A percentile compares a stretch with the other conserved stretches of the same genome.
phyloP scores from a whole-genome alignment of 345 rosid genomes.

The Populus nigra region DNA sequence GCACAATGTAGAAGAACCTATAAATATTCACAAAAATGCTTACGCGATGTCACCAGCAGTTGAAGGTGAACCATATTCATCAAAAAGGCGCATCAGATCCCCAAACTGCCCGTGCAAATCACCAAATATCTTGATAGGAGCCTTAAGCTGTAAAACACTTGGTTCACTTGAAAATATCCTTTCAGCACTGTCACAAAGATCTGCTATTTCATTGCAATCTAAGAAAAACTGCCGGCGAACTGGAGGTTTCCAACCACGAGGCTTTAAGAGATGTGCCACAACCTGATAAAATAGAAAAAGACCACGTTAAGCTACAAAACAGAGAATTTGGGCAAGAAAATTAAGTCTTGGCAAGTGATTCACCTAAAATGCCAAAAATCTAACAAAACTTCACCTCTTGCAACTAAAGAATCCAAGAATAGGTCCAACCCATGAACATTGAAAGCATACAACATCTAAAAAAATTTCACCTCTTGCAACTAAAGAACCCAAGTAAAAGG shows the following conservation, averaged over 20 bases:
- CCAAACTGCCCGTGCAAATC: slow-evolving; percentile 99
- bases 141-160: slow-evolving; percentile 80
- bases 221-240: slow-evolving; percentile 89
- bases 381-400: not conserved
- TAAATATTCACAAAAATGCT: slow-evolving; percentile 25
- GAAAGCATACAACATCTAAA: slow-evolving; percentile 13
- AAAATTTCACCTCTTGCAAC: not conserved
- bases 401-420: not conserved
- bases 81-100: slow-evolving; percentile 98
- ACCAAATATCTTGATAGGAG: slow-evolving; percentile 93
- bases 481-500: slow-evolving; percentile 11
- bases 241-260: slow-evolving; percentile 98
- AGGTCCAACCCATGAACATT: not conserved
- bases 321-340: not conserved
- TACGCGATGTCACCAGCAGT: slow-evolving; percentile 99
- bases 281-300: slow-evolving; percentile 42
- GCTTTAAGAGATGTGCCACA: slow-evolving; percentile 82
- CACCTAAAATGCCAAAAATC: slow-evolving; percentile 7
- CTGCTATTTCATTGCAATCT: slow-evolving; percentile 95
- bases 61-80: slow-evolving; percentile 96
- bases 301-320: not conserved
- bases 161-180: slow-evolving; percentile 81
- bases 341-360: not conserved
- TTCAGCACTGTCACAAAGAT: slow-evolving; percentile 88
- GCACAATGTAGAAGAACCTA: not conserved